Percentiles rank a stretch among this genome's conserved stretches.
Conservation (phyloP, 208 protist genomes). For the Acanthamoeba castellanii region DNA sequence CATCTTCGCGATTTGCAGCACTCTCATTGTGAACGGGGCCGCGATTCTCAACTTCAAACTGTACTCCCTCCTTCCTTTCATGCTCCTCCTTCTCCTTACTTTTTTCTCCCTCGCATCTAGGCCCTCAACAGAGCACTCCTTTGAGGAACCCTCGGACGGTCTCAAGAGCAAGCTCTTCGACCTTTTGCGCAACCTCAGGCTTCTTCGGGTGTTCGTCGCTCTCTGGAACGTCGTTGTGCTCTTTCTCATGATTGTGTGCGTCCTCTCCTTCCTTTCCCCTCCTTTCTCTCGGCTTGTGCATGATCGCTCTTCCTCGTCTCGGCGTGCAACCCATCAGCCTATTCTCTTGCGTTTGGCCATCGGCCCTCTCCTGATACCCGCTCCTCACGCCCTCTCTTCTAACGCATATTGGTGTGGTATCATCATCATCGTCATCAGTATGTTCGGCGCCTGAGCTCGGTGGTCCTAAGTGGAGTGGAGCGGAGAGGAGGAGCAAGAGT, state of each 20-base stretch:
- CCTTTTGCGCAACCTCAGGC: slow-evolving; percentile 10
- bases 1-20: neutral
- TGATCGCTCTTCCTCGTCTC: too few species aligned
- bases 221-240: slow-evolving; percentile 62
- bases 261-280: neutral
- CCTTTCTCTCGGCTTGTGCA: too few species aligned
- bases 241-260: slow-evolving; percentile 59
- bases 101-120: neutral
- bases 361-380: too few species aligned
- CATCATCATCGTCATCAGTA: neutral
- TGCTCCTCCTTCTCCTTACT: neutral
- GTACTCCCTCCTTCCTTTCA: neutral
- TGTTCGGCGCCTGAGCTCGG: neutral
- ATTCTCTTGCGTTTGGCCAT: too few species aligned
- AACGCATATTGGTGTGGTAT: neutral
- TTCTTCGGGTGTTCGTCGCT: slow-evolving; percentile 58
- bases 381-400: too few species aligned
- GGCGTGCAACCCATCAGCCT: too few species aligned
- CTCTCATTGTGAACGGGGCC: slow-evolving; percentile 41
- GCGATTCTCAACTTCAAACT: slow-evolving; percentile 61
- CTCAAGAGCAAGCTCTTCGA: slow-evolving; percentile 18
- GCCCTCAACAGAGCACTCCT: neutral
- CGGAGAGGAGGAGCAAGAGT: too few species aligned
- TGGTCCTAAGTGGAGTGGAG: too few species aligned
- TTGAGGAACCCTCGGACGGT: slow-evolving; percentile 17